Conservation (phyloP, 2,329 filamentous ascomycete genomes). For the Fusarium lateritium region DNA sequence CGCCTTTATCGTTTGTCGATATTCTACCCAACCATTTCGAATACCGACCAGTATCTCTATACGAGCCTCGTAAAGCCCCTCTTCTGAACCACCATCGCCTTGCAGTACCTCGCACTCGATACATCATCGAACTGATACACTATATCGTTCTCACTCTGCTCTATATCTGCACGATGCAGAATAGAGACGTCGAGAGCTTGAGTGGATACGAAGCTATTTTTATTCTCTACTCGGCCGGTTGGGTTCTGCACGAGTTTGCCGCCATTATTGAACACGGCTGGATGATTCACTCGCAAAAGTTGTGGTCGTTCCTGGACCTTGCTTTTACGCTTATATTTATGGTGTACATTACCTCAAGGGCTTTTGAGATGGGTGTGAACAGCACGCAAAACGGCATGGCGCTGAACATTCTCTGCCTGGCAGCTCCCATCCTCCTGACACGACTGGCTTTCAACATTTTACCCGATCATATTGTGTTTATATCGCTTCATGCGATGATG, state of each 20-base stretch:
- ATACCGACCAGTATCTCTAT: conserved; percentile 76
- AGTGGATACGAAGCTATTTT: conserved; percentile 70
- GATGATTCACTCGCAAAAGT: conserved; percentile 79
- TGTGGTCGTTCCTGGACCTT: conserved; percentile 82
- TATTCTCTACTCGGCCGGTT: conserved; percentile 74
- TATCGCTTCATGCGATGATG: conserved; percentile 80
- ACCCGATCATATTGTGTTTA: conserved; percentile 81
- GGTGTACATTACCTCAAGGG: conserved; percentile 70
- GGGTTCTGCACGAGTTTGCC: conserved; percentile 75
- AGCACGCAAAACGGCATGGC: conserved; percentile 65
- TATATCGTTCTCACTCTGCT: conserved; percentile 73
- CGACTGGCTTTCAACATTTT: conserved; percentile 79
- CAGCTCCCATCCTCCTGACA: conserved; percentile 76
- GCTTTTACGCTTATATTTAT: conserved; percentile 74
- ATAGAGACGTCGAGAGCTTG: conserved; percentile 61
- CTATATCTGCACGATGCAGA: conserved; percentile 74
- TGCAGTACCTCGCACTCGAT: conserved; percentile 76
- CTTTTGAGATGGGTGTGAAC: conserved; percentile 65
- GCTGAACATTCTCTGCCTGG: conserved; percentile 74
- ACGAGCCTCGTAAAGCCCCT: conserved; percentile 74
- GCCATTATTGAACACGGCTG: conserved; percentile 74
- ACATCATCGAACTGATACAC: conserved; percentile 74
- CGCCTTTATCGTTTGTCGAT: conserved; percentile 77
- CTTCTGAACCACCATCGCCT: conserved; percentile 79
- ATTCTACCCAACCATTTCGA: conserved; percentile 82